Evolutionary conservation across 208 protist species (phyloP), one percentile per base, ranked within the genome.

Genomic region (Acanthamoeba divionensis): DNA sequence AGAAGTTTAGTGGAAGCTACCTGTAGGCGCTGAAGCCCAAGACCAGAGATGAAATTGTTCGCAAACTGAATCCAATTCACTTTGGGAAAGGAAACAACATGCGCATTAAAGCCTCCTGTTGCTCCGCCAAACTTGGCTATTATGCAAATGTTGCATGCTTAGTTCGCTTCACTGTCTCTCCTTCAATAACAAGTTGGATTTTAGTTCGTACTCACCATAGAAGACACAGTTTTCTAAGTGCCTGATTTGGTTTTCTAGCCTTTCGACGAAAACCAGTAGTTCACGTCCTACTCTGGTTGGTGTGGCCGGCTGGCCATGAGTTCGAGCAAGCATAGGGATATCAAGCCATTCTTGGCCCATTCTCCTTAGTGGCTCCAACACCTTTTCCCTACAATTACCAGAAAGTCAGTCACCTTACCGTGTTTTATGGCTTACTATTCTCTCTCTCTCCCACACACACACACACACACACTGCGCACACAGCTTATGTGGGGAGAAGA

Each of bases 81-180:
- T 0, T 69, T 65, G 7, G 97, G 97, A 90, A 97, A 98, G 12
- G 97, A 96, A 31, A 95, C 94, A 48, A 94, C 83, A 91, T 98
- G 97, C 6, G 97, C 97, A 75, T 98, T 98, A 36, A 98, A 94
- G 90, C 98, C 98, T 13, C 97, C 97, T 0, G 97, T 98, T 1
- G 97, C 97, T 31, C 97, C 97, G 71, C 97, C 97, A 94, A 98
- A 98, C 91, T 98, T 98, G 41, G 96, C 96, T 18, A 88, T 95
- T 2, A 90, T 89, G 15, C 94, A 94, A 41, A 97, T 90, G 10
- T 38, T 29, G 31, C 33, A 60, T 0, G 13, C 18, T 69, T 69
- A 24, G 15, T 1, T 24, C 24, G 1, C n/a, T 12, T 24, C n/a
- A n/a, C n/a, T 15, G 13, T 9, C 13, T 69, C 24, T 18, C 29